Base-by-base conservation (phyloP, 768 basidiomycete genomes). In the Suillus alpinus region DNA sequence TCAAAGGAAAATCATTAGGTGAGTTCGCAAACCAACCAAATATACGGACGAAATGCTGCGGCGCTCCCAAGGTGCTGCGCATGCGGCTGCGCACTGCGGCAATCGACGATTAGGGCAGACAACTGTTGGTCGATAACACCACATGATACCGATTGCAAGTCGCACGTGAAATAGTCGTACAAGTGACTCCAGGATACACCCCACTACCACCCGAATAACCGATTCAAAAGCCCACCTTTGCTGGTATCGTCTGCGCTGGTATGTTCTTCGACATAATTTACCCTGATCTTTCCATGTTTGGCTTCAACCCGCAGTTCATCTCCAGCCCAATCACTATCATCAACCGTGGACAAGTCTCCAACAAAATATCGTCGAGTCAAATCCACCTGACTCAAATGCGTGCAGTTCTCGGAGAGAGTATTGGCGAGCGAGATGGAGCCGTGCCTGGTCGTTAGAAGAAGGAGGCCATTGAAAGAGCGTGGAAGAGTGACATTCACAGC, bases 201-300 rank as follows among this genome's bases (percentile, higher is more conserved):
- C 51, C 36, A 26, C 16, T 55, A 55, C 52, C 53, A 55, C 29
- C 59, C 43, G 47, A 73, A 67, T 46, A 71, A 43, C 18, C 71
- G 47, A 39, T 43, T 49, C 5, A 73, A 60, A 20, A 73, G 37
- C 2, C 70, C 60, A 34, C 51, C 56, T 36, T 62, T 73, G 0
- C 26, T 26, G 50, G 16, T 37, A 14, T 31, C 9, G 0, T 39
- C 59, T 2, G 6, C 6, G 1, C 9, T 36, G 13, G 14, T 40
- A 34, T 16, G 29, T 1, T 74, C 71, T 6, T 71, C 65, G 3
- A 58, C 20, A 34, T 71, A 72, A 58, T 55, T 67, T 37, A 72
- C 1, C 10, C 56, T 47, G 12, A 74, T 52, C 6, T 37, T 63
- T 5, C 69, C 73, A 47, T 71, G 61, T 6, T 10, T 10, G 2